phyloP scores from a whole-genome alignment of 257 asterid genomes.

The Lycium ferocissimum region DNA sequence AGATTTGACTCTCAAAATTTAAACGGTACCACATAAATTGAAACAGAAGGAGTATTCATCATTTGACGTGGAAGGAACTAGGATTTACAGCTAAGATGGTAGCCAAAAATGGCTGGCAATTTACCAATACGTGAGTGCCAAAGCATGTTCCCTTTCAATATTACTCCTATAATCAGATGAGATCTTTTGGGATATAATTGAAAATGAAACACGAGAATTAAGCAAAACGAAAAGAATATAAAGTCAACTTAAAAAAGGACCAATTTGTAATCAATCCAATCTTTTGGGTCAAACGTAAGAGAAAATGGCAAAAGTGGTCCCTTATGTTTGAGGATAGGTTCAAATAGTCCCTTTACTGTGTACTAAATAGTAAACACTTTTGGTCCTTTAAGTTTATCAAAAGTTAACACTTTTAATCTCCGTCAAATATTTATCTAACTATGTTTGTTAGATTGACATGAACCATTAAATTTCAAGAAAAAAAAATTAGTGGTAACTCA shows the following conservation, averaged over 20 bases:
- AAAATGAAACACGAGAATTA: background rate
- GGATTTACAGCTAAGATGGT: background rate
- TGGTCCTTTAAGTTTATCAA: background rate
- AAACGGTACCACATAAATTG: no score
- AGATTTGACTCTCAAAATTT: no score
- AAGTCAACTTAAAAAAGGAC: background rate
- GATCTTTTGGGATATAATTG: background rate
- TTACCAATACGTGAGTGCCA: background rate
- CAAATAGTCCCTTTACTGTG: background rate
- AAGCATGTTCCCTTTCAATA: constrained; percentile 7
- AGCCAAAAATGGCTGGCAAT: background rate
- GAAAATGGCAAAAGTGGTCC: background rate
- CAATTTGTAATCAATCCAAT: background rate
- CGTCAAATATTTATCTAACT: background rate
- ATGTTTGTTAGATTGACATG: no score
- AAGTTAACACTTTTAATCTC: background rate
- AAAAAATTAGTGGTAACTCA: background rate
- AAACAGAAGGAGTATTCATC: background rate
- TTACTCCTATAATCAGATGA: background rate
- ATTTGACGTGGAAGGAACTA: background rate
- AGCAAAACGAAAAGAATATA: background rate
- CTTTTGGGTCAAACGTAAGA: background rate
- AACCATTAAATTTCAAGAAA: no score
- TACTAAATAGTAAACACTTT: background rate
- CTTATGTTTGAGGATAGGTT: background rate